These are phyloP conservation scores for Russula ochroleuca DNA, from an alignment of 768 basidiomycete species.

Conservation along the genomic window DNA sequence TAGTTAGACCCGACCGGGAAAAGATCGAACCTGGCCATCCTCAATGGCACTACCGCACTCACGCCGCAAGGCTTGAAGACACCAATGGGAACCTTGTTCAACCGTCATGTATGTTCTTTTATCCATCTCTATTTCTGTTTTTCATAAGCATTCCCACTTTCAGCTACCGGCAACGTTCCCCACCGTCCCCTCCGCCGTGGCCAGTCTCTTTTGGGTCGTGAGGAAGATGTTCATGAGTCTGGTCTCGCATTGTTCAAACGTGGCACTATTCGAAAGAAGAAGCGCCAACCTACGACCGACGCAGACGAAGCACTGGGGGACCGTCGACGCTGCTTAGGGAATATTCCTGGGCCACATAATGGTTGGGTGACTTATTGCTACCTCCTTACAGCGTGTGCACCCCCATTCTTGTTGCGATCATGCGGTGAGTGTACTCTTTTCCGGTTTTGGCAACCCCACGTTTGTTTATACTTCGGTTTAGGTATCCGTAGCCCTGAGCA, in stretches of 20 bases:
- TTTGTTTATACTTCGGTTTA: constrained; percentile 31
- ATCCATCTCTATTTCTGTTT: constrained; percentile 21
- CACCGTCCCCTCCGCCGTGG: constrained; percentile 68
- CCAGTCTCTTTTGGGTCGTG: constrained; percentile 82
- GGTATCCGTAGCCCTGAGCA: constrained; percentile 88
- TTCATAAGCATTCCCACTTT: constrained; percentile 4
- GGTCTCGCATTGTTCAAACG: constrained; percentile 91
- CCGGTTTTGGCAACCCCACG: too few species aligned
- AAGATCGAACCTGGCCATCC: constrained; percentile 94
- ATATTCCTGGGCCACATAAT: constrained; percentile 85
- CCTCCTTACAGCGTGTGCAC: constrained; percentile 79
- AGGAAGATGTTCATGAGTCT: constrained; percentile 87
- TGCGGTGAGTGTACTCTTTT: constrained; percentile 57
- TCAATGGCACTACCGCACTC: constrained; percentile 90
- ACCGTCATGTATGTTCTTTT: constrained; percentile 67
- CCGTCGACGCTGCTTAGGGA: constrained; percentile 57
- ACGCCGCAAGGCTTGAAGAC: constrained; percentile 73
- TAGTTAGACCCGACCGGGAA: constrained; percentile 90
- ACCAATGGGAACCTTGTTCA: constrained; percentile 66
- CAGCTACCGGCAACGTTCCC: constrained; percentile 80
- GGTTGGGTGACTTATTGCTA: constrained; percentile 96
- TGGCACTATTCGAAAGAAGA: constrained; percentile 74
- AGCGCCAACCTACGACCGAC: constrained; percentile 47
- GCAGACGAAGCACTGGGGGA: constrained; percentile 37
- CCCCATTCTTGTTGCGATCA: constrained; percentile 64